Conservation (phyloP, 1,284 basidiomycete species). For the Vanrija humicola region DNA sequence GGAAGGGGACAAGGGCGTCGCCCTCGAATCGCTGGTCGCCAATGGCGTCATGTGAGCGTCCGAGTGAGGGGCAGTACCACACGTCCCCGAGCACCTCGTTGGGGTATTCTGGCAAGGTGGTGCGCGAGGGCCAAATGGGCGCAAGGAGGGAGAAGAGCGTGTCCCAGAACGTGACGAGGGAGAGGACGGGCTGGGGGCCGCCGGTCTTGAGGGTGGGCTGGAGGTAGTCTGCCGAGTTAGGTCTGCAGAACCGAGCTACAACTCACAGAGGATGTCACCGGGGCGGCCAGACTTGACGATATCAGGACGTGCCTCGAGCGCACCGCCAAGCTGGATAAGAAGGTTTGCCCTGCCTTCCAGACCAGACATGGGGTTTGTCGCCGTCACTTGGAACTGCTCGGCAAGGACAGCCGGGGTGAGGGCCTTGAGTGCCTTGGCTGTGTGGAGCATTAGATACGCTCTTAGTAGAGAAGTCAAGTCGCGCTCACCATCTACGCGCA, state of each 20-base stretch:
- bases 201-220: slow-evolving; percentile 11
- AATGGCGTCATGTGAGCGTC: slow-evolving; percentile 21
- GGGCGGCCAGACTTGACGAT: slow-evolving; percentile 69
- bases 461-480: neutral
- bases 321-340: slow-evolving; percentile 65
- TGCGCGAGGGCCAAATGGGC: slow-evolving; percentile 83
- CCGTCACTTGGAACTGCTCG: slow-evolving; percentile 73
- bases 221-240: slow-evolving; percentile 21
- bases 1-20: slow-evolving; percentile 81
- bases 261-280: slow-evolving; percentile 72
- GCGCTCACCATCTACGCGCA: slow-evolving; percentile 68
- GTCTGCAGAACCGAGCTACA: neutral
- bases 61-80: slow-evolving; percentile 71
- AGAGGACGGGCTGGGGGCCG: slow-evolving; percentile 42
- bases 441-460: neutral
- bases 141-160: slow-evolving; percentile 76
- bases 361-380: slow-evolving; percentile 79
- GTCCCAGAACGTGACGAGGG: slow-evolving; percentile 71
- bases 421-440: slow-evolving; percentile 67
- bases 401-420: slow-evolving; percentile 64
- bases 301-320: slow-evolving; percentile 60
- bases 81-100: slow-evolving; percentile 78
- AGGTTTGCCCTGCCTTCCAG: slow-evolving; percentile 79
- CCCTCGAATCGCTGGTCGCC: slow-evolving; percentile 50
- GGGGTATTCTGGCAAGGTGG: slow-evolving; percentile 53